Conservation (phyloP, 805 yeast genomes). For the Starmerella powellii region DNA sequence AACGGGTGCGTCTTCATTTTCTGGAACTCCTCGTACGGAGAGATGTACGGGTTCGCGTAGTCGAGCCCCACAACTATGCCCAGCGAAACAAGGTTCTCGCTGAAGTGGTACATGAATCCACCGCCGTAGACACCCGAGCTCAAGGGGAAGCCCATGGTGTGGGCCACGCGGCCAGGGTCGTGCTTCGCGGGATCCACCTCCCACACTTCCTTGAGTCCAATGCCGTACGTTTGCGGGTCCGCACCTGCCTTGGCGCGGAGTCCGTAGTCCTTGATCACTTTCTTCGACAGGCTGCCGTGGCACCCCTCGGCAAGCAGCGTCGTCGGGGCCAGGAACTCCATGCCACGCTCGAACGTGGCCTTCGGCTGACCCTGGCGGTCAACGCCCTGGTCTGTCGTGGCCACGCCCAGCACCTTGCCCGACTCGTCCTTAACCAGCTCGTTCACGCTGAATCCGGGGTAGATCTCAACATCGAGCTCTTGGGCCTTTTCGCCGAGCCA, state of each 20-base stretch:
- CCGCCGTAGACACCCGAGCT: constrained; percentile 75
- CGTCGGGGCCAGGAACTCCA: constrained; percentile 87
- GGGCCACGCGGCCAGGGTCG: constrained; percentile 68
- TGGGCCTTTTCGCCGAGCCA: constrained; percentile 82
- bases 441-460: constrained; percentile 78
- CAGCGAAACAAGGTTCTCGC: constrained; percentile 78
- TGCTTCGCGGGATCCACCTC: constrained; percentile 76
- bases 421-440: constrained; percentile 57
- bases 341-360: constrained; percentile 81
- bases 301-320: constrained; percentile 97
- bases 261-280: constrained; percentile 54
- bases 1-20: constrained; percentile 85
- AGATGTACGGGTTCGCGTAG: constrained; percentile 85
- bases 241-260: constrained; percentile 43
- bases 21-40: constrained; percentile 95
- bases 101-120: constrained; percentile 94
- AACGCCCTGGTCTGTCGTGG: constrained; percentile 87
- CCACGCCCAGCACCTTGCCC: constrained; percentile 67
- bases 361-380: constrained; percentile 64
- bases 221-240: constrained; percentile 79
- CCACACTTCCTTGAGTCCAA: constrained; percentile 97
- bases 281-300: constrained; percentile 83
- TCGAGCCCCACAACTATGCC: constrained; percentile 95
- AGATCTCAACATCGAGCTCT: constrained; percentile 84
- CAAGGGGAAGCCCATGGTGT: constrained; percentile 83